phyloP scores from a whole-genome alignment of 2,329 filamentous ascomycete species.

The Aspergillus neotritici region DNA sequence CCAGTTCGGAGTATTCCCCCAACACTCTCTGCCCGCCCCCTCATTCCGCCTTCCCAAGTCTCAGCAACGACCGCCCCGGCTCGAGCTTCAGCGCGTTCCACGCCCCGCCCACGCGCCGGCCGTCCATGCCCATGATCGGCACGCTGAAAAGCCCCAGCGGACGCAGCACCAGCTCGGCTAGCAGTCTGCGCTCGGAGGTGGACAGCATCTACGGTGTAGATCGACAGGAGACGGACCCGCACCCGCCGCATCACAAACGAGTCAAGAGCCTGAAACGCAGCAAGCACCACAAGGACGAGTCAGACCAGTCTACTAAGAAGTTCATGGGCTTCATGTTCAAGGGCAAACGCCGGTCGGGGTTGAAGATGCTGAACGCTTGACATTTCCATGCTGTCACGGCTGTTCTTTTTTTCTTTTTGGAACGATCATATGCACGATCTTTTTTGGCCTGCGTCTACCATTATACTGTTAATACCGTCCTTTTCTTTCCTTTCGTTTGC shows the following conservation, averaged over 20 bases:
- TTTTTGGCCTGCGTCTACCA: background rate
- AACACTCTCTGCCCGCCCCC: slow-evolving; percentile 17
- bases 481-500: too few relatives aligned
- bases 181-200: slow-evolving; percentile 26
- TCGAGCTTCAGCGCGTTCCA: slow-evolving; percentile 23
- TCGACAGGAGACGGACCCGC: slow-evolving; percentile 7
- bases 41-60: slow-evolving; percentile 14
- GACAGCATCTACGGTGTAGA: slow-evolving; percentile 13
- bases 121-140: slow-evolving; percentile 19
- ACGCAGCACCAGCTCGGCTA: slow-evolving; percentile 24
- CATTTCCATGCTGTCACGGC: background rate
- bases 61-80: slow-evolving; percentile 17
- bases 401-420: background rate
- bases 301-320: slow-evolving; percentile 12
- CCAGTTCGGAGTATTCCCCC: slow-evolving; percentile 15
- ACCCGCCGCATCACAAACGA: slow-evolving; percentile 7
- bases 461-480: too few relatives aligned
- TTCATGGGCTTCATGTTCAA: slow-evolving; percentile 21
- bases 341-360: slow-evolving; percentile 16
- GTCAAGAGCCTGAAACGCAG: slow-evolving; percentile 17
- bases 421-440: background rate
- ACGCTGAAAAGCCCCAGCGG: slow-evolving; percentile 24
- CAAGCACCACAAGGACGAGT: slow-evolving; percentile 7
- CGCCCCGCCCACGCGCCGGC: slow-evolving; percentile 12
- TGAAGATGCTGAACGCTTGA: slow-evolving; percentile 17